These are phyloP conservation scores for Mucuna pruriens DNA, from an alignment of 306 rosid genomes.

Conservation along the genomic window DNA sequence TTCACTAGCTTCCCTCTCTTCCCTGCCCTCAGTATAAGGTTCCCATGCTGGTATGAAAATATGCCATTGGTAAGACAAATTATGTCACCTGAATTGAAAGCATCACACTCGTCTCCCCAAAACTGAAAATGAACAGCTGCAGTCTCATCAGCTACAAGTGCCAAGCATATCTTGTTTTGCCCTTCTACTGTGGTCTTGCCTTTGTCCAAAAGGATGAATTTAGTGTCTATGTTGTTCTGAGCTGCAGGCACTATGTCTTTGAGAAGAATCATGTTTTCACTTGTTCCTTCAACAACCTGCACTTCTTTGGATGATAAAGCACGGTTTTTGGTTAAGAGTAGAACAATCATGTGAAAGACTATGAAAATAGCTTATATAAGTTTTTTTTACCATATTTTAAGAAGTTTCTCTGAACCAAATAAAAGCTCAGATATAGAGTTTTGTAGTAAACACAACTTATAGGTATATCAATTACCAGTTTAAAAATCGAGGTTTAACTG, in stretches of 20 bases:
- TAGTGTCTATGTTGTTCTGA: conserved; percentile 76
- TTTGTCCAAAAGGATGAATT: conserved; percentile 74
- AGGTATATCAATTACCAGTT: too few relatives aligned
- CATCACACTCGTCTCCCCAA: conserved; percentile 80
- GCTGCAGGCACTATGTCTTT: conserved; percentile 79
- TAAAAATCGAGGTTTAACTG: too few relatives aligned
- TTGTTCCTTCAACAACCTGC: neutral
- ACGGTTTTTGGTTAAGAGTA: neutral
- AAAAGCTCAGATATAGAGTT: too few relatives aligned
- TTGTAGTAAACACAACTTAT: too few relatives aligned
- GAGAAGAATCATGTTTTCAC: conserved; percentile 50
- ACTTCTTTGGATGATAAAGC: neutral
- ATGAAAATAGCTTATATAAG: too few relatives aligned
- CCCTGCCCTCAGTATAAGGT: conserved; percentile 69
- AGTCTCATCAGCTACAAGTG: conserved; percentile 71
- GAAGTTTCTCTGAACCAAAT: too few relatives aligned
- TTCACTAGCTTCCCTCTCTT: conserved; percentile 74
- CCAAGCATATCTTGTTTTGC: conserved; percentile 61
- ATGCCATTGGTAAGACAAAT: conserved; percentile 52
- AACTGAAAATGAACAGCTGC: conserved; percentile 81
- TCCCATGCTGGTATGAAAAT: conserved; percentile 64
- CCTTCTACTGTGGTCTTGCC: conserved; percentile 58
- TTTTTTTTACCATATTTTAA: too few relatives aligned
- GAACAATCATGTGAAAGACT: neutral
- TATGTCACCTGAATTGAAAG: conserved; percentile 60